Evolutionary conservation across 306 rosid species (phyloP).

Genomic region (Fragaria iinumae): DNA sequence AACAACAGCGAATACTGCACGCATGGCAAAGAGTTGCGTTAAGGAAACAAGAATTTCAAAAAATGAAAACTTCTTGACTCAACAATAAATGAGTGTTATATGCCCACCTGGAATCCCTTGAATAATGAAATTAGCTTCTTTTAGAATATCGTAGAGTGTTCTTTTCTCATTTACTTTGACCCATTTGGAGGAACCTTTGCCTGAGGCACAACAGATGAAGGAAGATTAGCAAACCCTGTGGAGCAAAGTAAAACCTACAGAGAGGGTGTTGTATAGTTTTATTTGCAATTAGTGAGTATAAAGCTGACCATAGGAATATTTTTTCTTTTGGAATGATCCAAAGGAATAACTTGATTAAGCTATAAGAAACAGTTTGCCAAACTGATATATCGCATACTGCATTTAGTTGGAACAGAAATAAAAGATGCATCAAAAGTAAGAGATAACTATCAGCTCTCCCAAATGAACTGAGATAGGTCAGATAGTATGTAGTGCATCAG

Average conservation of each 20-base stretch:
- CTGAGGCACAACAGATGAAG: conserved; percentile 33
- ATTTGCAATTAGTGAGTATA: not conserved
- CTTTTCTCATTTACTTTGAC: conserved; percentile 68
- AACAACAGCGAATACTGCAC: conserved; percentile 84
- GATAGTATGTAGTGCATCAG: not conserved
- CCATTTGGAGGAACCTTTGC: conserved; percentile 57
- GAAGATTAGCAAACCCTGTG: not conserved
- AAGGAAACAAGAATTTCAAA: not conserved
- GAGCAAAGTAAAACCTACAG: not conserved
- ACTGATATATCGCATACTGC: not conserved
- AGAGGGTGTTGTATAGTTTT: not conserved
- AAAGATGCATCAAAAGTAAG: not conserved
- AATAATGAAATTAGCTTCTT: conserved; percentile 55
- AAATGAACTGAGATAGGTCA: not conserved
- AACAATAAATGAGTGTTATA: not conserved
- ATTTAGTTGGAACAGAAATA: not conserved
- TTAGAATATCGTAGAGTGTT: conserved; percentile 59
- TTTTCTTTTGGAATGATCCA: too few relatives aligned
- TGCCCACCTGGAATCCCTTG: conserved; percentile 77
- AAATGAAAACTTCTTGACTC: not conserved
- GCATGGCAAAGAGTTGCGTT: not conserved
- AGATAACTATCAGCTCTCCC: not conserved
- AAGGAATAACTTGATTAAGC: not conserved
- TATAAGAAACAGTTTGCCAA: not conserved
- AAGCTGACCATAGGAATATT: not conserved